phyloP scores from a whole-genome alignment of 306 rosid genomes.

The Prosopis cineraria region DNA sequence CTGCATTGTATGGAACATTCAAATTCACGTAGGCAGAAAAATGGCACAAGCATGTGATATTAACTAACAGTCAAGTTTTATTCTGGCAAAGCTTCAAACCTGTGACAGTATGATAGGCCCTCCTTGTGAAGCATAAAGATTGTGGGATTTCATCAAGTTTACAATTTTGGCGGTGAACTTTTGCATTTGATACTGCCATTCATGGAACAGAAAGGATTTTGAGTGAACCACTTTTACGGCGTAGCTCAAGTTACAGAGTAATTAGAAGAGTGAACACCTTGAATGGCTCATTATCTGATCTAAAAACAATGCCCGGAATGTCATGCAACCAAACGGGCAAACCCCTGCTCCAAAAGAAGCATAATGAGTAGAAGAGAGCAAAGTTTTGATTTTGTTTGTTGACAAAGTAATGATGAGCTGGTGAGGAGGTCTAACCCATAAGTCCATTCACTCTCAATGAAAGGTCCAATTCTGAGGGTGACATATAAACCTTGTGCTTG shows the following conservation, averaged over 20 bases:
- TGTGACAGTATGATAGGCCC: conserved; percentile 91
- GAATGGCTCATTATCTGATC: conserved; percentile 76
- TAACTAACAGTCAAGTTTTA: background rate
- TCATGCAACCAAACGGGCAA: conserved; percentile 82
- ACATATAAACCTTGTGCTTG: conserved; percentile 79
- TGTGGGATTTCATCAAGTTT: conserved; percentile 69
- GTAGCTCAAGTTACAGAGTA: background rate
- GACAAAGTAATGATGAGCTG: background rate
- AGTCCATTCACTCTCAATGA: conserved; percentile 78
- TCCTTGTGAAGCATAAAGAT: conserved; percentile 84
- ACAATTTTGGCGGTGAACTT: conserved; percentile 70
- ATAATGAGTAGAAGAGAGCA: background rate
- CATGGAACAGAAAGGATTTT: background rate
- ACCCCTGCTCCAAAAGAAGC: conserved; percentile 56
- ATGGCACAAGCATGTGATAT: background rate
- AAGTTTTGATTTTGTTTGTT: background rate
- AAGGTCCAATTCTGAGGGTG: conserved; percentile 88
- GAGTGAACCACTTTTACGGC: background rate
- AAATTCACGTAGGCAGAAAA: background rate
- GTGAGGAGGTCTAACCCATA: conserved; percentile 57
- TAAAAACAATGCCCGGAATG: conserved; percentile 67
- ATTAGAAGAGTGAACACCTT: conserved; percentile 52
- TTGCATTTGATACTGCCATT: conserved; percentile 73
- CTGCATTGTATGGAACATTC: conserved; percentile 36
- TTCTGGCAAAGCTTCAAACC: conserved; percentile 42